A percentile compares a stretch with the other conserved stretches of the same genome.
phyloP scores from a whole-genome alignment of 345 rosid genomes.

The Firmiana major region DNA sequence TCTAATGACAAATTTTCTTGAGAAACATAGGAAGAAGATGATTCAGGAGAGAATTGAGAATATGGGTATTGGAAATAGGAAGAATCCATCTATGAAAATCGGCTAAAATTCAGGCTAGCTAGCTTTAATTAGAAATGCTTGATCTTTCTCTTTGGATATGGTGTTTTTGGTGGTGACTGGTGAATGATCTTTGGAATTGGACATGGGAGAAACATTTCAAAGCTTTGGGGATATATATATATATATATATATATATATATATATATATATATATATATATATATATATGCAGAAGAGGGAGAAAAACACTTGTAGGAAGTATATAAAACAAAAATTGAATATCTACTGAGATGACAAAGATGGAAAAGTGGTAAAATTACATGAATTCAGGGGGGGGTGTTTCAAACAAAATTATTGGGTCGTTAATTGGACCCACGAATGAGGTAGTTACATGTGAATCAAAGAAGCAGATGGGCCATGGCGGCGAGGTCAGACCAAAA shows the following conservation, averaged over 20 bases:
- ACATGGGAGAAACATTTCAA: constrained; percentile 4
- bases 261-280: constrained; percentile 16
- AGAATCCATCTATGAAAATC: constrained; percentile 28
- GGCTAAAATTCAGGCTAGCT: not conserved
- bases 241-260: constrained; percentile 26
- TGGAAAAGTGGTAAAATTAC: constrained; percentile 20
- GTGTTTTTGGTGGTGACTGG: not conserved
- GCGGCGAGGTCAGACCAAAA: constrained; percentile 35
- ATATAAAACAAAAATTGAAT: not conserved
- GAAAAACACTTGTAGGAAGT: not conserved
- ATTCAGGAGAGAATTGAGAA: constrained; percentile 27
- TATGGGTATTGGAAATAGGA: constrained; percentile 28
- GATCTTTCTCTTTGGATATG: not conserved
- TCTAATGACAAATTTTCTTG: constrained; percentile 21
- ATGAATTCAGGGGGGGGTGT: constrained; percentile 19
- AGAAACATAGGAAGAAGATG: constrained; percentile 28
- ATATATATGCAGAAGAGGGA: constrained; percentile 18
- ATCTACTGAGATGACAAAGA: not conserved
- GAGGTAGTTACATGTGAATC: constrained; percentile 50
- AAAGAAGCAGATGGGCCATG: constrained; percentile 31
- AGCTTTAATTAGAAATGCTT: not conserved
- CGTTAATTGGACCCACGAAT: constrained; percentile 23
- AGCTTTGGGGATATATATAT: constrained; percentile 16
- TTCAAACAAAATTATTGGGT: constrained; percentile 21
- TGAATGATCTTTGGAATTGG: constrained; percentile 2